Base-by-base conservation (phyloP, 441 rosid genomes). In the Viola pubescens region DNA sequence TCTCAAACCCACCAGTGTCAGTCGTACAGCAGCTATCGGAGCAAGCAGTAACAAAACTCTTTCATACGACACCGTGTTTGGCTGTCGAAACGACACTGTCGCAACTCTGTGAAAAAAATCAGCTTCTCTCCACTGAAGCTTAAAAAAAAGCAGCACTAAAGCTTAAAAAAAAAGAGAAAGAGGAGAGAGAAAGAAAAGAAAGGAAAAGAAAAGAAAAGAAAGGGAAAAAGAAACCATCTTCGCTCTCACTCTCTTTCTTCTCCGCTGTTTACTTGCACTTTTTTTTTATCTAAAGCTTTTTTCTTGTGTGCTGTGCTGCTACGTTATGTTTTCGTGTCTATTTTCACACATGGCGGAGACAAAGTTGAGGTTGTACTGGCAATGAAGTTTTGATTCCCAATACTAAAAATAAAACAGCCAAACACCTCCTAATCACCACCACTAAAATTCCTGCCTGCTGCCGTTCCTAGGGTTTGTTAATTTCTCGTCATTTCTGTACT, bases 331-430 rank as follows among this genome's bases (percentile, higher is more conserved):
- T 46, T 46, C n/a, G 49, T 7, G 10, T 3, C n/a, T 46, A 10
- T 9, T 46, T 46, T 26, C 34, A 26, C 34, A 26, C 34, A 26
- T 2, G 34, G 34, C 34, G 34, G 34, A 26, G 34, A 26, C 34
- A 26, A 26, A 26, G 34, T 26, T 26, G 34, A 26, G 34, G 34
- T 26, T 1, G 2, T 26, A 26, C 26, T 19, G 26, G 26, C 34
- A 52, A 34, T 19, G 53, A 58, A 54, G 19, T 55, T 64, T 72
- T 76, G 56, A 68, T 75, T 79, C 66, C 73, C 78, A 54, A 64
- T 61, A 54, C 56, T 47, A 26, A 26, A 19, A 19, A 19, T 0
- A 26, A 2, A 26, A 26, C 34, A 26, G 34, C 34, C 2, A 26
- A 26, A 26, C 34, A 26, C 34, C 34, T 26, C 34, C 34, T 26